Base-by-base conservation (phyloP, 352 stramenopile species). In the Elongisporangium anandrum region DNA sequence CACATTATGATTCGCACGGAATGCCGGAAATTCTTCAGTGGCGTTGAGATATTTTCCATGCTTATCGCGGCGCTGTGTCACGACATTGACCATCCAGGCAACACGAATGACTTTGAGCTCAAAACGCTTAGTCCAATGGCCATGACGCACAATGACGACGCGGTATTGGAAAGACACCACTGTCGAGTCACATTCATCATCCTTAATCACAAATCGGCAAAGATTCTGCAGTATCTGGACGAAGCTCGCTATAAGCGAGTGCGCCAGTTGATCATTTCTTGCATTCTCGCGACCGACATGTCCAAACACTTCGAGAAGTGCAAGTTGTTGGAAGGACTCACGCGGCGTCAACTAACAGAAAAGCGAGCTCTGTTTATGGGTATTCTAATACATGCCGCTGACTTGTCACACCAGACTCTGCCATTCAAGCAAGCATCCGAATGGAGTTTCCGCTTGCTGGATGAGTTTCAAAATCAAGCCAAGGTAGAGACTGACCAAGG, bases 101-200 rank as follows among this genome's bases (percentile, higher is more conserved):
- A 88, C 56, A 92, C 68, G 21, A 96, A 96, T 60, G 79, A 86
- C 63, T 96, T 96, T 64, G 76, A 95, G 68, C 66, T 93, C 24
- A 89, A 88, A 24, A 80, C 73, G 20, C 59, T 86, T 34, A 92
- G 75, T n/a, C 68, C 74, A 4, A 78, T 96, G 63, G 87, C 88
- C 3, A 70, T 93, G 23, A 90, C 79, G 1, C 90, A 96, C 75
- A 92, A 94, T 54, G 84, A 96, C 60, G 71, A 88, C 23, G 79
- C 81, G 6, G 87, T 96, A 26, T 65, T 96, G 9, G 87, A 96
- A 63, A 87, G 88, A 34, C 85, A 94, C 48, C 85, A 95, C 55
- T 83, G 77, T 57, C 75, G 77, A 38, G 75, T 88, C 15, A 88
- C 84, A 17, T 92, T 88, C 55, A 83, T 87, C 47, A 88, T 92